phyloP scores from a whole-genome alignment of 2,329 filamentous ascomycete genomes.

The Arthrinium phaeospermum region DNA sequence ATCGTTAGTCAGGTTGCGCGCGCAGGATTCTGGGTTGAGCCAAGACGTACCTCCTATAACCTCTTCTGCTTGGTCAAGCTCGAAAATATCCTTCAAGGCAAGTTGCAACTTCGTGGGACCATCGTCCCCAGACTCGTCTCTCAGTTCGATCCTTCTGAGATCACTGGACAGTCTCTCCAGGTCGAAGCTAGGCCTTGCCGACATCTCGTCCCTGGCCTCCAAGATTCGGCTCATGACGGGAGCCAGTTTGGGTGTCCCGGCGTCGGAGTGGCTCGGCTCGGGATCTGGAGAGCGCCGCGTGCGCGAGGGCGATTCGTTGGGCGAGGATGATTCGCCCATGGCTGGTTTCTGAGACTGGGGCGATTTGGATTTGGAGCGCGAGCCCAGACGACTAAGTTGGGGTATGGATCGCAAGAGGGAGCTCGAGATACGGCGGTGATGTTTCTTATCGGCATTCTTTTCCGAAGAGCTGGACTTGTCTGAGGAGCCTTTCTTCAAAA shows the following conservation, averaged over 20 bases:
- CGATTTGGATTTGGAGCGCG: constrained; percentile 47
- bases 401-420: constrained; percentile 71
- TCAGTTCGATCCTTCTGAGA: constrained; percentile 38
- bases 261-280: background rate
- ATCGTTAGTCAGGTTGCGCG: background rate
- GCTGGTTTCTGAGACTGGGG: constrained; percentile 47
- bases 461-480: constrained; percentile 35
- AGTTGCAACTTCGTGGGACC: constrained; percentile 66
- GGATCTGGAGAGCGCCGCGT: constrained; percentile 22
- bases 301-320: constrained; percentile 20
- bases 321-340: constrained; percentile 41
- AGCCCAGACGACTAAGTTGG: constrained; percentile 56
- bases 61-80: constrained; percentile 80
- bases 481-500: constrained; percentile 38
- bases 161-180: constrained; percentile 53
- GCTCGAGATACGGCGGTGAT: constrained; percentile 67
- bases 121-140: constrained; percentile 41
- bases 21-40: background rate
- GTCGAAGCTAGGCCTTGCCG: constrained; percentile 63
- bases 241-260: constrained; percentile 53
- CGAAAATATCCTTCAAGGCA: constrained; percentile 82
- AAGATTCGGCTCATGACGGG: constrained; percentile 81
- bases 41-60: constrained; percentile 74
- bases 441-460: constrained; percentile 42
- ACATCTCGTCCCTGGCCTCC: constrained; percentile 71